phyloP scores from a whole-genome alignment of 202 grass and related monocot genomes.

The Setaria viridis region DNA sequence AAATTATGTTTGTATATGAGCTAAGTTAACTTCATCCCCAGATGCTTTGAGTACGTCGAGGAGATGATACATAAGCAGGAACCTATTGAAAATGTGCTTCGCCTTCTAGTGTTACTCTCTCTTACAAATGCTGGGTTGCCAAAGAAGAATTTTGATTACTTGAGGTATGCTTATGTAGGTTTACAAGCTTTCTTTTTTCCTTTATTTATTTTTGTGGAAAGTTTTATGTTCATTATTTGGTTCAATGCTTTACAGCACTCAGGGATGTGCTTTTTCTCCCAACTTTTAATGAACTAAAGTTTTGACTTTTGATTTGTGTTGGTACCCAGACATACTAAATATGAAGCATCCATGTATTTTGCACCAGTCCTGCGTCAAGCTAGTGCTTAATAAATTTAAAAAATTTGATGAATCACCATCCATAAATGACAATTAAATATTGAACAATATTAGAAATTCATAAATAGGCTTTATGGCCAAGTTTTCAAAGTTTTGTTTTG shows the following conservation, averaged over 20 bases:
- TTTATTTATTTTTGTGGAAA: slow-evolving; percentile 10
- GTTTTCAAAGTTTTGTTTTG: no score
- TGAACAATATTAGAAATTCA: neutral
- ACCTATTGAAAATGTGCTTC: slow-evolving; percentile 82
- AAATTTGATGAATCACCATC: neutral
- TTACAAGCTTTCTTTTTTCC: slow-evolving; percentile 7
- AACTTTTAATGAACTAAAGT: slow-evolving; percentile 20
- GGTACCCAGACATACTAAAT: slow-evolving; percentile 1
- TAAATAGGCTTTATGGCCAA: neutral
- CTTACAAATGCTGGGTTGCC: slow-evolving; percentile 92
- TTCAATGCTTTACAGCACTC: neutral
- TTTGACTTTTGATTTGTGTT: neutral
- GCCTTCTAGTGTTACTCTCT: slow-evolving; percentile 88
- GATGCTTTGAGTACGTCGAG: slow-evolving; percentile 98
- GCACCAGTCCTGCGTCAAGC: neutral
- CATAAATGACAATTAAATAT: neutral
- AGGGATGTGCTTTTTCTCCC: neutral
- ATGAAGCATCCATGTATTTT: neutral
- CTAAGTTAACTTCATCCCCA: slow-evolving; percentile 48
- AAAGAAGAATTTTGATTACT: slow-evolving; percentile 91
- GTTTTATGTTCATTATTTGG: neutral
- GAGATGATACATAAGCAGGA: slow-evolving; percentile 99
- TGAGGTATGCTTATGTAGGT: slow-evolving; percentile 66
- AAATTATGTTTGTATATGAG: slow-evolving; percentile 19
- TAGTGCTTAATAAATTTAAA: neutral